phyloP scores from a whole-genome alignment of 2,329 filamentous ascomycete genomes.

The Paecilomyces sp. region DNA sequence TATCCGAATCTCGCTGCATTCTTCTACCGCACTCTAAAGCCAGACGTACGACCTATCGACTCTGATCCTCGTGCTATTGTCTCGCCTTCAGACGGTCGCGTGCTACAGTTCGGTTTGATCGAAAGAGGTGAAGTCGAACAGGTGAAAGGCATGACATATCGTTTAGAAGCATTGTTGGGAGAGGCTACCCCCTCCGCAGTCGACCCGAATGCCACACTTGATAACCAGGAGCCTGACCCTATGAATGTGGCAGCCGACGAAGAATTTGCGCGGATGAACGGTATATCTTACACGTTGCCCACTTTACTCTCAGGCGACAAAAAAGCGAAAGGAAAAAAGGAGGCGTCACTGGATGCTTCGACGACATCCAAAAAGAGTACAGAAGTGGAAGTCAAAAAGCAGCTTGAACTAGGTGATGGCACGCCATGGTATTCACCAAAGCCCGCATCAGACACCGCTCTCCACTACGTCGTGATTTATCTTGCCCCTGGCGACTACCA shows the following conservation, averaged over 20 bases:
- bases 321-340: constrained; percentile 37
- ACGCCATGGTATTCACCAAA: constrained; percentile 61
- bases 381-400: constrained; percentile 74
- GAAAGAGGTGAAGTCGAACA: constrained; percentile 94
- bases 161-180: constrained; percentile 83
- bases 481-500: constrained; percentile 97
- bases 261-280: constrained; percentile 90
- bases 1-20: constrained; percentile 94
- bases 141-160: constrained; percentile 98
- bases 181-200: constrained; percentile 42
- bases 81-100: constrained; percentile 81
- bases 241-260: constrained; percentile 67
- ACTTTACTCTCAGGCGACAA: constrained; percentile 68
- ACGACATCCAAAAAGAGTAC: constrained; percentile 60
- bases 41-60: constrained; percentile 77
- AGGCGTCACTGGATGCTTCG: constrained; percentile 65
- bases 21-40: constrained; percentile 93
- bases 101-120: constrained; percentile 88
- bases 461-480: constrained; percentile 95
- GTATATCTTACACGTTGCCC: constrained; percentile 89
- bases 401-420: constrained; percentile 64
- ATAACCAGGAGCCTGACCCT: constrained; percentile 24
- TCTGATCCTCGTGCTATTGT: constrained; percentile 71
- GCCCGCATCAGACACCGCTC: constrained; percentile 48
- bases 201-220: constrained; percentile 29